Evolutionary conservation across 164 flowering plant genomes (phyloP).

Genomic region (Platanus orientalis): DNA sequence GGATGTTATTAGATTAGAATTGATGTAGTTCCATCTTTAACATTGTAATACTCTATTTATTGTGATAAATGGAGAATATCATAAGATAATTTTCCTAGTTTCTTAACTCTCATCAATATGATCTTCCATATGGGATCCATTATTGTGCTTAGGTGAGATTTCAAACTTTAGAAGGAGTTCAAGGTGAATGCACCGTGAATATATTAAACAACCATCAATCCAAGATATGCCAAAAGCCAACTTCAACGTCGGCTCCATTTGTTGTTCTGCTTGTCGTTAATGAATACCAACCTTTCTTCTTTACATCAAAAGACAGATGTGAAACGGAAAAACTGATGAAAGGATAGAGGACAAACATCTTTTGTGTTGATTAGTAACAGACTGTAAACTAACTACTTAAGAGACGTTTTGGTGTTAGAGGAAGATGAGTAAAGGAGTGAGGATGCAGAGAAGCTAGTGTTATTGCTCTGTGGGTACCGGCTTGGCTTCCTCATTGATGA

Average conservation of each 20-base stretch:
- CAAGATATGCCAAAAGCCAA: neutral
- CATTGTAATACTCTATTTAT: no score
- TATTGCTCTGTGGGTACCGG: conserved; percentile 40
- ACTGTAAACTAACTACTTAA: conserved; percentile 15
- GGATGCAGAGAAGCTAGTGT: conserved; percentile 69
- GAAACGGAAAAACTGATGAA: neutral
- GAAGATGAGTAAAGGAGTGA: conserved; percentile 63
- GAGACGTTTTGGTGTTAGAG: conserved; percentile 30
- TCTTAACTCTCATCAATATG: no score
- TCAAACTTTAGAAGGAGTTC: no score
- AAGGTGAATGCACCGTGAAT: no score
- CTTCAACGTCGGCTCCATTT: neutral
- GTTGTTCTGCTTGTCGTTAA: neutral
- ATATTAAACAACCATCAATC: neutral
- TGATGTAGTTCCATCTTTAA: no score
- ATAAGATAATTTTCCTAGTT: no score
- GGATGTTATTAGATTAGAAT: no score
- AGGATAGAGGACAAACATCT: neutral
- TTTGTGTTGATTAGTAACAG: neutral
- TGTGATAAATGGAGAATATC: no score
- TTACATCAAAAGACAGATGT: neutral
- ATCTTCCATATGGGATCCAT: no score
- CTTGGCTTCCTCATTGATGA: conserved; percentile 12
- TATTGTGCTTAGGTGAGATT: no score
- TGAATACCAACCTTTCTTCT: neutral